Base-by-base conservation (phyloP, 2,329 filamentous ascomycete species). In the Endocalyx cinctus region DNA sequence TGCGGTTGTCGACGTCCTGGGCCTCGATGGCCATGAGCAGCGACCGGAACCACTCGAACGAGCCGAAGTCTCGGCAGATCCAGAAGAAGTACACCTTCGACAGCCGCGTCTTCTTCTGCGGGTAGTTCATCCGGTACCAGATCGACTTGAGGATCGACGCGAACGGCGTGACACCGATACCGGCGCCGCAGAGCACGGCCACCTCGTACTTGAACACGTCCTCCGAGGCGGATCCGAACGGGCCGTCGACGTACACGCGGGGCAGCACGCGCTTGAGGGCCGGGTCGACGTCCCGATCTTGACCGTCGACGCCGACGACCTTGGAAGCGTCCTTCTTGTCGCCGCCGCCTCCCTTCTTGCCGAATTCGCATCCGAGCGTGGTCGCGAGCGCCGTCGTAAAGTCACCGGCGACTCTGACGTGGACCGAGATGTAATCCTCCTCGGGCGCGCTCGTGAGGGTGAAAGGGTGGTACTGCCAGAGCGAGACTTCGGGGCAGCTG, bases 71-170 rank as follows among this genome's bases (percentile, higher is more conserved):
- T 60, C 86, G 75, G 69, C 86, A 90, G 42, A 92, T 81, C 87
- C 87, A 92, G 74, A 92, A 88, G 69, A 92, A 92, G 68, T 92
- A 94, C 16, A 94, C 85, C 61, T 92, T 94, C 52, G 81, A 74
- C 27, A 94, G 71, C 4, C 84, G 73, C 3, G 84, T 89, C 64
- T 83, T 84, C 60, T 82, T 77, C 57, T 86, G 81, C 3, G 84
- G 83, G 62, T 87, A 89, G 70, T 88, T 90, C 82, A 90, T 88
- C 31, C 86, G 79, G 68, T 92, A 94, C 87, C 87, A 94, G 63
- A 94, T 90, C 33, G 83, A 88, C 70, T 94, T 94, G 54, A 90
- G 72, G 48, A 90, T 89, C 0, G 84, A 87, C 10, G 85, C 85
- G 63, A 88, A 90, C 1, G 85, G 85, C n/a, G 85, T 90, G 10